Evolutionary conservation across 129 eudicot genomes (phyloP).

Genomic region (Artemisia argyi): DNA sequence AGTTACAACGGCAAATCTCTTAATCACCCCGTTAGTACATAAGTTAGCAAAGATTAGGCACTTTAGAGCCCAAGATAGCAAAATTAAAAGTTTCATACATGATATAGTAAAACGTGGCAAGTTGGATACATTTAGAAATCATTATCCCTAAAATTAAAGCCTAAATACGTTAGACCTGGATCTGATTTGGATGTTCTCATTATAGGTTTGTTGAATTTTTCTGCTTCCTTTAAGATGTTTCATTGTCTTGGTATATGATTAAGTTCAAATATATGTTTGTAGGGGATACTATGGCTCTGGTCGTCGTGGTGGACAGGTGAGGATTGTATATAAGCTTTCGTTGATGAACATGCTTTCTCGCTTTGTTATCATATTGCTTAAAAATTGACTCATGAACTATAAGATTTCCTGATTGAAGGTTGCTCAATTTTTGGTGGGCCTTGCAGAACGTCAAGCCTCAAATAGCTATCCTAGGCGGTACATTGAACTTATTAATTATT

Average conservation of each 20-base stretch:
- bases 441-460: slow-evolving; percentile 79
- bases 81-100: too few species aligned
- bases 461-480: slow-evolving; percentile 73
- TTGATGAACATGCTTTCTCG: background rate
- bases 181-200: slow-evolving; percentile 95
- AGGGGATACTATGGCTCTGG: slow-evolving; percentile 99
- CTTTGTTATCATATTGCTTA: slow-evolving; percentile 3
- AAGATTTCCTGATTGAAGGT: slow-evolving; percentile 48
- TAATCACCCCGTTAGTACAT: too few species aligned
- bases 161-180: slow-evolving; percentile 88
- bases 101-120: too few species aligned
- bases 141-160: too few species aligned
- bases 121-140: too few species aligned
- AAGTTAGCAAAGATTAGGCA: too few species aligned
- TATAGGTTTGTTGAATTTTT: slow-evolving; percentile 51
- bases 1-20: too few species aligned
- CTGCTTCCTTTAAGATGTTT: slow-evolving; percentile 7
- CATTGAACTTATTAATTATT: background rate
- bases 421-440: slow-evolving; percentile 93
- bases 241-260: slow-evolving; percentile 7
- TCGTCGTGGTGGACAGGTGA: slow-evolving; percentile 96
- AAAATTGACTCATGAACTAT: background rate
- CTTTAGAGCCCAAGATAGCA: too few species aligned
- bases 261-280: slow-evolving; percentile 11
- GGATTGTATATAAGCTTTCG: slow-evolving; percentile 6